phyloP scores from a whole-genome alignment of 2,329 filamentous ascomycete genomes.

The Colletotrichum tofieldiae region DNA sequence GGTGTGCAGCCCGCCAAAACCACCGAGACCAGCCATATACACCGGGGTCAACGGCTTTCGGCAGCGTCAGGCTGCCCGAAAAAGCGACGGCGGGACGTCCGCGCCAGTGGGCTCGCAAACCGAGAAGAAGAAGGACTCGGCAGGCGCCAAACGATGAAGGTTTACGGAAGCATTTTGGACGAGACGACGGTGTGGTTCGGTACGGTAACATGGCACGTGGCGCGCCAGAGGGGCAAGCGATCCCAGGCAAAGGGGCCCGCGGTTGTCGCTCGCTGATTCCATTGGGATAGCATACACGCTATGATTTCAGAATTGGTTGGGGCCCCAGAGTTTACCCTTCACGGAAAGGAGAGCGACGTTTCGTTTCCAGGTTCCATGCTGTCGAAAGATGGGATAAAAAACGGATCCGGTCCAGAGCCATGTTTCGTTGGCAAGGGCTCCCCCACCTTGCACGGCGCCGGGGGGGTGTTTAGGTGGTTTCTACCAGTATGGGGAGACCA shows the following conservation, averaged over 20 bases:
- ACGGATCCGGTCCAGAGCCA: background rate
- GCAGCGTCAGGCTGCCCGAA: background rate
- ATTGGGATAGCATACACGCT: conserved; percentile 29
- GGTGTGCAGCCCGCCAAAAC: background rate
- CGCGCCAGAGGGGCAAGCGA: background rate
- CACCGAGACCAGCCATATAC: background rate
- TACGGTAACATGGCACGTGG: background rate
- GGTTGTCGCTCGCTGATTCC: background rate
- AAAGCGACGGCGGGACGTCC: background rate
- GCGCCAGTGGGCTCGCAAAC: too few relatives aligned
- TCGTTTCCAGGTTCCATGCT: conserved; percentile 28
- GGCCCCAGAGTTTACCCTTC: background rate
- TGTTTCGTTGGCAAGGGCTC: conserved; percentile 16
- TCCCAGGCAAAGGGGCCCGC: background rate
- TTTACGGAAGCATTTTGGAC: too few relatives aligned
- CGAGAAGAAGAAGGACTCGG: background rate
- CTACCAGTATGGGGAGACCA: background rate
- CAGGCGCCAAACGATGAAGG: background rate
- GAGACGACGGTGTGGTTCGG: background rate
- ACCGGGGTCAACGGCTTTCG: background rate
- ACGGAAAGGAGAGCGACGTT: conserved; percentile 18
- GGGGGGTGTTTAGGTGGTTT: background rate
- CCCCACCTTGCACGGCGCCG: conserved; percentile 15
- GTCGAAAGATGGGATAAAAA: conserved; percentile 15
- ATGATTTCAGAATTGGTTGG: conserved; percentile 33